Conservation (phyloP, 2,329 filamentous ascomycete genomes). For the Phaeomoniella chlamydospora region DNA sequence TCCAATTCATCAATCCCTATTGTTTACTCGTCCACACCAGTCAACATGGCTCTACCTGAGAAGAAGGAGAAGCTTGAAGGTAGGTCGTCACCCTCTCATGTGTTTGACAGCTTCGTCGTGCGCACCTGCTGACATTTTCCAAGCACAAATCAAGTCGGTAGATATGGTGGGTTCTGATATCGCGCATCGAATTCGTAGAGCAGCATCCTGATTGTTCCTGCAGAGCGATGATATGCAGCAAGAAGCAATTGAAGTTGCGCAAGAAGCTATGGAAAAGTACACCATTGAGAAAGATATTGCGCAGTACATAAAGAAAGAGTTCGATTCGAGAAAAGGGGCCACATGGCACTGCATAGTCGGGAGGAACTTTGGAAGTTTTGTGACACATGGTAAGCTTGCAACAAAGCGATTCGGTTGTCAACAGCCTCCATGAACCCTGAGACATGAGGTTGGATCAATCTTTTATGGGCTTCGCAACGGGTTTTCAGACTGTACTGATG, state of each 20-base stretch:
- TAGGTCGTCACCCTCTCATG: too few relatives aligned
- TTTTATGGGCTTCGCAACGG: too few relatives aligned
- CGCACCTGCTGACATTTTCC: constrained; percentile 9
- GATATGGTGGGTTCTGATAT: constrained; percentile 76
- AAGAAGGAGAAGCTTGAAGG: constrained; percentile 65
- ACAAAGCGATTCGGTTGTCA: too few relatives aligned
- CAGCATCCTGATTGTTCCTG: constrained; percentile 10
- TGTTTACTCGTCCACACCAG: too few relatives aligned
- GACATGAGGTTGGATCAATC: too few relatives aligned
- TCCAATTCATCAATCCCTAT: too few relatives aligned
- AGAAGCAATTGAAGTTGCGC: constrained; percentile 83
- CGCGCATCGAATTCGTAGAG: too few relatives aligned
- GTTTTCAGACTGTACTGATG: too few relatives aligned
- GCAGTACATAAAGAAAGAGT: constrained; percentile 95
- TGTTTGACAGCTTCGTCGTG: too few relatives aligned
- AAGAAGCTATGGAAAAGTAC: constrained; percentile 57
- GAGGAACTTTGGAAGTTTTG: constrained; percentile 96
- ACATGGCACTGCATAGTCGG: constrained; percentile 99
- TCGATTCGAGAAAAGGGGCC: constrained; percentile 89
- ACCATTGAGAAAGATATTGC: constrained; percentile 82
- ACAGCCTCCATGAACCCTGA: too few relatives aligned
- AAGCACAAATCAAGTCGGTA: constrained; percentile 96
- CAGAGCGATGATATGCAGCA: constrained; percentile 96
- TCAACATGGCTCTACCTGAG: constrained; percentile 28
- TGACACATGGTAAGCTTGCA: constrained; percentile 86